A percentile compares a stretch with the other conserved stretches of the same genome.
Conservation (phyloP, 768 basidiomycete species). For the Mrakia hoshinonis region DNA sequence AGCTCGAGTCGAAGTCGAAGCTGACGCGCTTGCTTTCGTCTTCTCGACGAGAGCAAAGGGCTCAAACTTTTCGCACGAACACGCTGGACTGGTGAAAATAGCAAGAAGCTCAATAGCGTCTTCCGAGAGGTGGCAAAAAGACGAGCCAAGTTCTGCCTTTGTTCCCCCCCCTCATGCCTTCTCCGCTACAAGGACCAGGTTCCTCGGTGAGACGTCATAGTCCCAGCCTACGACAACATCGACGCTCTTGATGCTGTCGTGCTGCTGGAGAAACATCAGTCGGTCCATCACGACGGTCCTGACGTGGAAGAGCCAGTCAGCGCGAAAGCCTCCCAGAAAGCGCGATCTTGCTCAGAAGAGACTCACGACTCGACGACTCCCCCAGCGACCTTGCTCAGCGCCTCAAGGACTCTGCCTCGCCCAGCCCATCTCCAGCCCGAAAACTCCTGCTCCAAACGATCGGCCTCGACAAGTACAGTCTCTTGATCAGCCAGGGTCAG, state of each 20-base stretch:
- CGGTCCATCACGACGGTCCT: background rate
- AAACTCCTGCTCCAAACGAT: conserved; percentile 3
- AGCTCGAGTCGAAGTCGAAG: background rate
- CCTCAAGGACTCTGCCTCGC: background rate
- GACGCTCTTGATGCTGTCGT: background rate
- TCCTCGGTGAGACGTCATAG: background rate
- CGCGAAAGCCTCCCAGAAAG: background rate
- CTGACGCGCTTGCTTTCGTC: background rate
- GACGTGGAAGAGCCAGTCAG: background rate
- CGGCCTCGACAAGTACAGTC: background rate
- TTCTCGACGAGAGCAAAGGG: no score
- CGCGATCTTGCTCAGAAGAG: background rate
- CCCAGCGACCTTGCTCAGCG: background rate
- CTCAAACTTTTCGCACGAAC: no score
- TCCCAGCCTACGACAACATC: conserved; percentile 7
- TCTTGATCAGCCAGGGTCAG: background rate
- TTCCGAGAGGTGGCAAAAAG: no score
- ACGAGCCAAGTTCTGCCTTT: no score
- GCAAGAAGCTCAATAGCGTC: no score
- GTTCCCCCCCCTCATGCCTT: background rate
- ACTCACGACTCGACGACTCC: conserved; percentile 3
- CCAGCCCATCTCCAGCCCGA: background rate
- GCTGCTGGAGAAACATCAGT: background rate
- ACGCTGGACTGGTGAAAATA: no score
- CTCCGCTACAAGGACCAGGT: background rate